Evolutionary conservation across 306 rosid species (phyloP).

Genomic region (Elaeagnus macrophylla): DNA sequence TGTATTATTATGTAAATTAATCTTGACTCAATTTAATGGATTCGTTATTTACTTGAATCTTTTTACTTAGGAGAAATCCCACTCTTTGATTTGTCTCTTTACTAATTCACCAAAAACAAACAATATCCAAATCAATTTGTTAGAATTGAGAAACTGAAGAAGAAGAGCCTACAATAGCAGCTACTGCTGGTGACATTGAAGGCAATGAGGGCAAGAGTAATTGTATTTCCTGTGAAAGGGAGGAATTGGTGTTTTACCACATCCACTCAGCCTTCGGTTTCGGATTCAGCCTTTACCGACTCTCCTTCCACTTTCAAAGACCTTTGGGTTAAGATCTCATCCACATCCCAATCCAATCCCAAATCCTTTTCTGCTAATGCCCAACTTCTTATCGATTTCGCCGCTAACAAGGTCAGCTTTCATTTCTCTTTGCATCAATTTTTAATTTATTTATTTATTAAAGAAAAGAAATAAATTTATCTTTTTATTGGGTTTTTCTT

Average conservation of each 20-base stretch:
- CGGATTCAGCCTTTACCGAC: slow-evolving; percentile 26
- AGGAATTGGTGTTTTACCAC: slow-evolving; percentile 59
- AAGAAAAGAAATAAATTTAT: not conserved
- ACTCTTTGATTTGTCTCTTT: no score
- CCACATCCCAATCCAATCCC: slow-evolving; percentile 14
- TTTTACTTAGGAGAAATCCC: no score
- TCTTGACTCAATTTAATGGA: no score
- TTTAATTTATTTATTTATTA: no score
- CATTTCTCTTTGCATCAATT: not conserved
- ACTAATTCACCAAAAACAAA: no score
- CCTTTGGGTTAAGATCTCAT: slow-evolving; percentile 29
- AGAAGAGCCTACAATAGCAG: no score
- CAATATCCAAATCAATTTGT: no score
- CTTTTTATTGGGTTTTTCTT: not conserved
- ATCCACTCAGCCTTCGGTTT: slow-evolving; percentile 30
- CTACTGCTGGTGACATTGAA: no score
- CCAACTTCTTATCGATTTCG: slow-evolving; percentile 41
- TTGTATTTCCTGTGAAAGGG: slow-evolving; percentile 33
- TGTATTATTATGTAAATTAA: no score
- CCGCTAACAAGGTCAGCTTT: slow-evolving; percentile 33
- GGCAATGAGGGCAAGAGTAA: no score
- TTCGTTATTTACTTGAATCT: no score
- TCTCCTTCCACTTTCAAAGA: slow-evolving; percentile 40
- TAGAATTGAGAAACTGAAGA: no score
- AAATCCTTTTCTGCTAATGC: slow-evolving; percentile 6